Conservation (phyloP, 1,284 basidiomycete genomes). For the Trichosporon inkin region DNA sequence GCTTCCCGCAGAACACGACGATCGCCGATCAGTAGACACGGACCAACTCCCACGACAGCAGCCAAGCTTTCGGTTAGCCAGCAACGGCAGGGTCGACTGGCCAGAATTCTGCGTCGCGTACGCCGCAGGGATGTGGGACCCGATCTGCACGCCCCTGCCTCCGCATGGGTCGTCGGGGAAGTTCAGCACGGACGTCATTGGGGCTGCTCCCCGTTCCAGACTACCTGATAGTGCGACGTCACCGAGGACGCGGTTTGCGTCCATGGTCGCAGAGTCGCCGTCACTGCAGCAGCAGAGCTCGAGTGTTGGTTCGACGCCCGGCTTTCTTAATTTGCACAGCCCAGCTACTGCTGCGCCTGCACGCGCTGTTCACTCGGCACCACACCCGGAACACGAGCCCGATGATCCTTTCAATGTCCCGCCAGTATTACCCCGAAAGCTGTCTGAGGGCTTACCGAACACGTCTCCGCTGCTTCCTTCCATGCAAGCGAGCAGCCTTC, state of each 20-base stretch:
- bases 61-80: not conserved
- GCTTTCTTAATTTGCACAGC: not conserved
- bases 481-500: not conserved
- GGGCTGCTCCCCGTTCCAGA: not conserved
- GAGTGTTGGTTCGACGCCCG: not conserved
- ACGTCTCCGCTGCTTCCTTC: not conserved
- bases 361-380: not conserved
- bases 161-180: not conserved
- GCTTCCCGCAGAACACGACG: not conserved
- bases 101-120: not conserved
- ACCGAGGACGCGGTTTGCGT: not conserved
- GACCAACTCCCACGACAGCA: not conserved
- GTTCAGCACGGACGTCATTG: not conserved
- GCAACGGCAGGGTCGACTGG: not conserved
- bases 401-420: not conserved
- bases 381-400: not conserved
- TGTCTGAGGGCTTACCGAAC: not conserved
- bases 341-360: not conserved
- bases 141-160: slow-evolving; percentile 1
- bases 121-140: slow-evolving; percentile 1
- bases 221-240: not conserved
- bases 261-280: not conserved
- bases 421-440: not conserved
- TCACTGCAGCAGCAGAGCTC: not conserved
- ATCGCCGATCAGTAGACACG: not conserved